Evolutionary conservation across 257 asterid species (phyloP).

Genomic region (Ophiorrhiza pumila): DNA sequence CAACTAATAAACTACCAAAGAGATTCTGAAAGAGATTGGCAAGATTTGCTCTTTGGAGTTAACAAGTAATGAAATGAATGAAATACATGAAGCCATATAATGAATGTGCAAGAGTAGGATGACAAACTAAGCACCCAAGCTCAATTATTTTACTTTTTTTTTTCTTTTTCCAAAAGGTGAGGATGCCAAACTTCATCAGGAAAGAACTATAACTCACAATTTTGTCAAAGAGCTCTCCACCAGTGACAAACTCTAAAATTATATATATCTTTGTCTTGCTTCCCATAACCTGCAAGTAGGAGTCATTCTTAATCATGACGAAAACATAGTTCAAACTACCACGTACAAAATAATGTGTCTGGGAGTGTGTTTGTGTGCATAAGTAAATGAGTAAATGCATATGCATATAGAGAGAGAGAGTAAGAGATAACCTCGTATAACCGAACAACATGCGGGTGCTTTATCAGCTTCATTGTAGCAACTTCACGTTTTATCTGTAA

Average conservation of each 20-base stretch:
- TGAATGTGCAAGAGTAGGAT: not conserved
- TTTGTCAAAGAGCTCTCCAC: conserved; percentile 98
- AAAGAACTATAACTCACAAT: conserved; percentile 48
- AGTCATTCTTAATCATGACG: not conserved
- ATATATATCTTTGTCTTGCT: conserved; percentile 95
- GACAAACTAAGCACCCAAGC: not conserved
- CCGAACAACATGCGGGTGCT: conserved; percentile 79
- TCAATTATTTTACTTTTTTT: no score
- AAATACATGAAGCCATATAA: not conserved
- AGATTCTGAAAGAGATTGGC: not conserved
- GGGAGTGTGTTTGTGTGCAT: no score
- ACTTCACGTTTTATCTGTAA: conserved; percentile 85
- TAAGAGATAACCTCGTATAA: conserved; percentile 57
- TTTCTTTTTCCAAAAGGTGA: not conserved
- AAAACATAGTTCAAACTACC: not conserved
- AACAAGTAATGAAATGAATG: not conserved
- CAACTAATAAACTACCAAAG: not conserved
- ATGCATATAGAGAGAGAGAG: conserved; percentile 10
- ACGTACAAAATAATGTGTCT: not conserved
- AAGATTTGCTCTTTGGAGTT: conserved; percentile 1
- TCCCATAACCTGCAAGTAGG: conserved; percentile 69
- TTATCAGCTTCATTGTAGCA: conserved; percentile 83
- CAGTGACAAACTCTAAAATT: conserved; percentile 78
- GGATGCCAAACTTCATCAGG: conserved; percentile 1
- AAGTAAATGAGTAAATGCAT: not conserved